Evolutionary conservation across 805 yeast species (phyloP), one percentile per base, ranked within the genome.

Genomic region (Kluyveromyces wickerhamii): DNA sequence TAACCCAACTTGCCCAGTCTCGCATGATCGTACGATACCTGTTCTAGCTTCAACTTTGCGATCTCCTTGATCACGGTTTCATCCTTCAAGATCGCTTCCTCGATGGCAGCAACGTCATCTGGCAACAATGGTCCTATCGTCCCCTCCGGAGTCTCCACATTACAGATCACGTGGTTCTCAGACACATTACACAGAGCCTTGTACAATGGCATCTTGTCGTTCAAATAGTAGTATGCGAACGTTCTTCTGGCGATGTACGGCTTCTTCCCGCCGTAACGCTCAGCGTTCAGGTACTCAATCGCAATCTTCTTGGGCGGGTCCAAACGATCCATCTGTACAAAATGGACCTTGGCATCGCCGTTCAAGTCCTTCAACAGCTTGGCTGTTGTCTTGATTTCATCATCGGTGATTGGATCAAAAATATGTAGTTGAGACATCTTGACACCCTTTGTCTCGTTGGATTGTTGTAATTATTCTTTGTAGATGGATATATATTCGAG

Each of bases 241-340:
- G 77, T 72, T 33, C 79, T 66, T 65, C 94, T 75, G 27, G 87
- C 70, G 39, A 83, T 73, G n/a, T 43, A 52, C 21, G 84, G 84
- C 16, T 74, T 57, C 15, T 60, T 47, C n/a, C 54, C 55, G 21
- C 77, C 78, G 28, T 65, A 60, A 47, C 70, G 74, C 62, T 80
- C 86, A 36, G 82, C 78, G 40, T 76, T 79, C 43, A 83, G 63
- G 59, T 68, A 82, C 48, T 67, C 72, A 42, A 74, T 51, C 79
- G 83, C 77, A 42, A 70, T 76, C 47, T 70, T 63, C 69, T 83
- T 83, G 41, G 94, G 88, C 21, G 94, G 94, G 52, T 83, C 94
- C 30, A 72, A 47, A 54, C 77, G 69, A 53, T 80, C 88, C 40
- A 77, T 60, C 54, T 74, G 82, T 34, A 72, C 67, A 55, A 79